These are phyloP conservation scores for Xylariales sp. DNA, from an alignment of 2,329 filamentous ascomycete species.

Conservation along the genomic window DNA sequence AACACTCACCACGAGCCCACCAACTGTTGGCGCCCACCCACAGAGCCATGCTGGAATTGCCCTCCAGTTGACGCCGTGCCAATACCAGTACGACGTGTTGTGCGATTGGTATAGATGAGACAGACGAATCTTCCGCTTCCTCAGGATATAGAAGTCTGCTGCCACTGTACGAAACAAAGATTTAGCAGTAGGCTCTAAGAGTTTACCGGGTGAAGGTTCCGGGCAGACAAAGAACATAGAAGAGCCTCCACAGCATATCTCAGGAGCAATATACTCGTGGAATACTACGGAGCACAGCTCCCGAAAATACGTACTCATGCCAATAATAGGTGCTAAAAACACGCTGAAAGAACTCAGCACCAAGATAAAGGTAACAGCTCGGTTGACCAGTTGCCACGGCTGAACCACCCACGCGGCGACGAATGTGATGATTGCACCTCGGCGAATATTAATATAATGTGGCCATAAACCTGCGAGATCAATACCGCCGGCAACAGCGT, in stretches of 20 bases:
- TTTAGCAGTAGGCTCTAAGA: too few species aligned
- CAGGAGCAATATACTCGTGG: too few species aligned
- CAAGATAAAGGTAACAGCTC: slow-evolving; percentile 23
- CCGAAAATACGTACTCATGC: too few species aligned
- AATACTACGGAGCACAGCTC: too few species aligned
- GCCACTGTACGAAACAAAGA: too few species aligned
- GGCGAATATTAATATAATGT: slow-evolving; percentile 25
- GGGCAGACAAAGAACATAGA: too few species aligned
- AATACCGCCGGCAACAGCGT: slow-evolving; percentile 25
- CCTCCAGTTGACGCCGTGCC: slow-evolving; percentile 38
- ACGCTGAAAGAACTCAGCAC: slow-evolving; percentile 35
- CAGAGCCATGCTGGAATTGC: slow-evolving; percentile 37
- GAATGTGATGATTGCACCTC: slow-evolving; percentile 26
- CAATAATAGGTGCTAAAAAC: slow-evolving; percentile 32
- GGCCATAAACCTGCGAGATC: slow-evolving; percentile 26
- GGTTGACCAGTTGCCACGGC: slow-evolving; percentile 28
- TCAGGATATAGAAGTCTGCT: slow-evolving; percentile 29
- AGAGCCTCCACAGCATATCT: too few species aligned
- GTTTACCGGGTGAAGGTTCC: too few species aligned
- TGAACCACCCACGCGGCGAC: slow-evolving; percentile 25
- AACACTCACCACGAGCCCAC: slow-evolving; percentile 32
- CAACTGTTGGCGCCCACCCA: slow-evolving; percentile 38
- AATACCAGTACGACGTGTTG: slow-evolving; percentile 37
- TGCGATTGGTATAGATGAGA: slow-evolving; percentile 27
- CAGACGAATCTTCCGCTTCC: slow-evolving; percentile 29